Percentiles rank a stretch among this genome's conserved stretches.
phyloP scores from a whole-genome alignment of 805 yeast species.

The Candida jianshihensis region DNA sequence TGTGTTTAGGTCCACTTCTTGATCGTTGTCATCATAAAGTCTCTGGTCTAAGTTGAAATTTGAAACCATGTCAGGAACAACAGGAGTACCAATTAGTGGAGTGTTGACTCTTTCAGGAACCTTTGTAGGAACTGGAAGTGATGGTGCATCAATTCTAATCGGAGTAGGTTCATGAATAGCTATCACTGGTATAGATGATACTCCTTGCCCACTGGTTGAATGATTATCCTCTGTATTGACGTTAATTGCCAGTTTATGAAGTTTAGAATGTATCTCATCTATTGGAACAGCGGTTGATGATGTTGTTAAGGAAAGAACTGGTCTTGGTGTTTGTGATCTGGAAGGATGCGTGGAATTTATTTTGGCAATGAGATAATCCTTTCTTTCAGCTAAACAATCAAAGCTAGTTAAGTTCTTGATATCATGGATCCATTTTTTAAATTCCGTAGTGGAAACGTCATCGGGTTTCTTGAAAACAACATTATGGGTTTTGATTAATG shows the following conservation, averaged over 20 bases:
- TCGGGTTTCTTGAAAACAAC: conserved; percentile 73
- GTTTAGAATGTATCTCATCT: too few species aligned
- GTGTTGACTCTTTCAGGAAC: conserved; percentile 9
- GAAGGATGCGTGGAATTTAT: conserved; percentile 6
- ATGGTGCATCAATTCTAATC: conserved; percentile 6
- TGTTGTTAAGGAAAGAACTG: neutral
- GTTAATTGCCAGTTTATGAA: too few species aligned
- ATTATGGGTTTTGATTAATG: conserved; percentile 70
- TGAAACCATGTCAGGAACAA: conserved; percentile 1
- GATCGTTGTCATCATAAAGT: neutral
- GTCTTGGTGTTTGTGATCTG: conserved; percentile 22
- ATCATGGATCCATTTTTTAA: conserved; percentile 73
- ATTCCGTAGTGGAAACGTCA: conserved; percentile 59
- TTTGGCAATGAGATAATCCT: conserved; percentile 7
- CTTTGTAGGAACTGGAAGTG: neutral
- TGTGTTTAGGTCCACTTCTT: too few species aligned
- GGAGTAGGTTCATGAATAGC: conserved; percentile 13
- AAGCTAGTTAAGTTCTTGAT: conserved; percentile 53
- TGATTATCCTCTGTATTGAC: too few species aligned
- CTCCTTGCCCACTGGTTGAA: too few species aligned
- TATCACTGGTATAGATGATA: too few species aligned
- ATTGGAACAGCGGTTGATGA: conserved; percentile 2
- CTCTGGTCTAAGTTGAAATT: neutral
- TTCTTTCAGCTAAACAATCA: conserved; percentile 15
- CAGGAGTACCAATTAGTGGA: conserved; percentile 17